phyloP scores from a whole-genome alignment of 129 eudicot species.

The Pittosporum tobira region DNA sequence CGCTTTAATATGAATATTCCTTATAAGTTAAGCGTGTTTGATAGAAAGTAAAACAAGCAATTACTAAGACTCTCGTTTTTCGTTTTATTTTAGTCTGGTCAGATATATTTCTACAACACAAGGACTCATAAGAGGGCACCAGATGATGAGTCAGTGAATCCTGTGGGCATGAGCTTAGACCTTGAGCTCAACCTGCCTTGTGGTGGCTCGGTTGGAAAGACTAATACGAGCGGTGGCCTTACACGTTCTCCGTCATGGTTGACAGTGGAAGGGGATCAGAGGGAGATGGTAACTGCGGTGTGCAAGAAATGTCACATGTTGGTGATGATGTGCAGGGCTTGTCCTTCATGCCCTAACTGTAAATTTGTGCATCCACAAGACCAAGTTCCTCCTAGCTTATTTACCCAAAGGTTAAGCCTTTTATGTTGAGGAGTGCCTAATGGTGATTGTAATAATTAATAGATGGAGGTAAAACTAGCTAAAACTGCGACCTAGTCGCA shows the following conservation, averaged over 20 bases:
- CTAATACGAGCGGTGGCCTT: conserved; percentile 1
- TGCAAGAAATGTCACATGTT: conserved; percentile 81
- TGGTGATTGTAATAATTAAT: too few species aligned
- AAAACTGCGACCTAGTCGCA: too few species aligned
- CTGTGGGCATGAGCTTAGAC: conserved; percentile 55
- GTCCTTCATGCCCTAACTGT: conserved; percentile 28
- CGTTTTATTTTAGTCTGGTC: conserved; percentile 64
- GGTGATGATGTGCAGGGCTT: conserved; percentile 32
- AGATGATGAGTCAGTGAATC: conserved; percentile 40
- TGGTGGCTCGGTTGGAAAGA: conserved; percentile 13
- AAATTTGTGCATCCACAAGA: conserved; percentile 28
- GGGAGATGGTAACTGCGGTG: conserved; percentile 78
- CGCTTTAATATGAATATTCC: too few species aligned
- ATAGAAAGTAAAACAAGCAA: too few species aligned
- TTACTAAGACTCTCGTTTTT: too few species aligned
- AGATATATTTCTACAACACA: conserved; percentile 63
- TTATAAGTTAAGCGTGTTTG: too few species aligned
- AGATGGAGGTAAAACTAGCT: too few species aligned
- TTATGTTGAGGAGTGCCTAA: conserved; percentile 12
- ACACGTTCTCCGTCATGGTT: conserved; percentile 41
- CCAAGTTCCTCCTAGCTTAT: conserved; percentile 9
- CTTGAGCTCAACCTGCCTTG: conserved; percentile 72
- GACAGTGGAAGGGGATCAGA: conserved; percentile 38
- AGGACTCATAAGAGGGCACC: conserved; percentile 55
- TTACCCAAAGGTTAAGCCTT: conserved; percentile 26